These are phyloP conservation scores for Gastrodia elata DNA, from an alignment of 106 monocot genomes.

Conservation along the genomic window DNA sequence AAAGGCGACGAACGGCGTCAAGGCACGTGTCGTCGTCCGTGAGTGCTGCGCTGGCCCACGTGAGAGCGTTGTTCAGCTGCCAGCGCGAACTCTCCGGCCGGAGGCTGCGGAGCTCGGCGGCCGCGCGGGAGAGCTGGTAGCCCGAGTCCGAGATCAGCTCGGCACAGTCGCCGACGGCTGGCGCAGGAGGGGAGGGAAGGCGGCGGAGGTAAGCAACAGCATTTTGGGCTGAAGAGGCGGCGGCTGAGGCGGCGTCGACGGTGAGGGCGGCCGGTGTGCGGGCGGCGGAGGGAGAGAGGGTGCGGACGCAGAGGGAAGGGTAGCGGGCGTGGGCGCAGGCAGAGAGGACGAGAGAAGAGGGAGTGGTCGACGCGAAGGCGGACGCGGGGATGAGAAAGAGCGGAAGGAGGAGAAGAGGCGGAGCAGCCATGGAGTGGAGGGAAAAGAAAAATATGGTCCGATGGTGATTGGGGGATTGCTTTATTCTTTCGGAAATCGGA, in stretches of 20 bases:
- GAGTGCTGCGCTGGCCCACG: conserved; percentile 42
- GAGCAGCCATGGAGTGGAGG: neutral
- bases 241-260: conserved; percentile 16
- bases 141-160: conserved; percentile 27
- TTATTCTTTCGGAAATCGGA: neutral
- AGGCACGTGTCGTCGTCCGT: conserved; percentile 38
- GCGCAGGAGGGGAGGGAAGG: conserved; percentile 5
- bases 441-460: neutral
- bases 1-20: conserved; percentile 10
- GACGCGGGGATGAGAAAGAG: neutral
- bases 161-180: conserved; percentile 23
- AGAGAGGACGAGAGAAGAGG: conserved; percentile 1
- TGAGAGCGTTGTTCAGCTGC: conserved; percentile 33
- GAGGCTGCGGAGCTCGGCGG: conserved; percentile 22
- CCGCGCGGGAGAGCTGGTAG: conserved; percentile 21
- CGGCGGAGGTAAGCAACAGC: conserved; percentile 12
- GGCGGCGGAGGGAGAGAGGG: conserved; percentile 15
- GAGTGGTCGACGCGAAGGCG: conserved; percentile 4
- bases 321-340: conserved; percentile 20
- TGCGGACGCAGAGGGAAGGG: conserved; percentile 23
- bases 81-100: conserved; percentile 11
- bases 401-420: neutral
- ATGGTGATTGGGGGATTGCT: neutral
- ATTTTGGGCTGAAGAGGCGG: conserved; percentile 5
- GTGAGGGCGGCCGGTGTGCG: conserved; percentile 15